Percentiles rank a stretch among this genome's conserved stretches.
Conservation (phyloP, 1,284 basidiomycete genomes). For the Moniliophthora roreri region DNA sequence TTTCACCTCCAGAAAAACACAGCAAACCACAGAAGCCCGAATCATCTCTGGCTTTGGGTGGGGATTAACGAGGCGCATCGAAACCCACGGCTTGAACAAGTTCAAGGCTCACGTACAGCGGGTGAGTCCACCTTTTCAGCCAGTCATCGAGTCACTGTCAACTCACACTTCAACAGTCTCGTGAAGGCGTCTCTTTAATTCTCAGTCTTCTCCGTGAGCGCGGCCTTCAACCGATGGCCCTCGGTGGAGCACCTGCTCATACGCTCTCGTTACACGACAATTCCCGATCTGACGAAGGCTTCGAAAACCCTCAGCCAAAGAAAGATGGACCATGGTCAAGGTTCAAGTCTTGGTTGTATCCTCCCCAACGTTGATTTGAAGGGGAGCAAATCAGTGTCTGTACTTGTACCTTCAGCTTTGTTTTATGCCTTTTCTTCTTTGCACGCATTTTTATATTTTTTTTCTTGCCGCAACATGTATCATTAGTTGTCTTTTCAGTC, state of each 20-base stretch:
- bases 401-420: constrained; percentile 5
- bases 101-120: constrained; percentile 80
- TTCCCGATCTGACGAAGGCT: neutral
- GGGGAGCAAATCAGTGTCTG: neutral
- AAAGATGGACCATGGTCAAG: constrained; percentile 12
- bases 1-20: constrained; percentile 52
- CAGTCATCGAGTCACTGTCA: constrained; percentile 16
- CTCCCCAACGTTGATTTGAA: constrained; percentile 7
- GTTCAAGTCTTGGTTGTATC: constrained; percentile 15
- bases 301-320: constrained; percentile 1
- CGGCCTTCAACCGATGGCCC: constrained; percentile 66
- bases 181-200: constrained; percentile 77
- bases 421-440: constrained; percentile 3
- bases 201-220: constrained; percentile 74
- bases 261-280: constrained; percentile 1
- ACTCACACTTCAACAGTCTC: constrained; percentile 53
- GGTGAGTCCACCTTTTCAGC: constrained; percentile 36
- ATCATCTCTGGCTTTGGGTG: constrained; percentile 80
- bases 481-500: constrained; percentile 7
- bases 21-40: constrained; percentile 75
- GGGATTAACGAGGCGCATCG: constrained; percentile 79
- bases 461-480: constrained; percentile 3
- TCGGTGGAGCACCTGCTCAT: constrained; percentile 33
- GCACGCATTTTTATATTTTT: neutral
- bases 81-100: constrained; percentile 70